phyloP scores from a whole-genome alignment of 352 stramenopile species.

The Globisporangium barbulae region DNA sequence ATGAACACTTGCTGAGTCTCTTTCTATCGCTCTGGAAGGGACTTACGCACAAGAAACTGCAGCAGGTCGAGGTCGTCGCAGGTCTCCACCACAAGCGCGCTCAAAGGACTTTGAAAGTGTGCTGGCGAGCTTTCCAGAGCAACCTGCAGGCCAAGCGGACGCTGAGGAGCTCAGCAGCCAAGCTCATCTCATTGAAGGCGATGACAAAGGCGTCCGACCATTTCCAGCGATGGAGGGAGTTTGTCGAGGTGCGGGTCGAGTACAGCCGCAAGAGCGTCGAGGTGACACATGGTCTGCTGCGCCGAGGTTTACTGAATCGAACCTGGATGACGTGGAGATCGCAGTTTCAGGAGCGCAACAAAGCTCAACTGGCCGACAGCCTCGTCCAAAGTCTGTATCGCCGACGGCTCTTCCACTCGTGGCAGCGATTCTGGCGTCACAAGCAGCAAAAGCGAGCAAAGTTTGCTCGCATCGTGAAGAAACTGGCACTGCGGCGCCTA shows the following conservation, averaged over 20 bases:
- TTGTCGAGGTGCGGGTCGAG: neutral
- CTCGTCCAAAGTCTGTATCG: neutral
- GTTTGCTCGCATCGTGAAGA: conserved; percentile 6
- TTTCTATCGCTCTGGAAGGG: neutral
- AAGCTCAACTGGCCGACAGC: neutral
- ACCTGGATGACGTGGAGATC: conserved; percentile 1
- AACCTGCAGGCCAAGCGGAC: neutral
- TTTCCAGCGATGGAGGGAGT: neutral
- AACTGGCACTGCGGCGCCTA: conserved; percentile 7
- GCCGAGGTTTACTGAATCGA: neutral
- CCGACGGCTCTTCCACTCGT: conserved; percentile 12
- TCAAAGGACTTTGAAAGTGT: neutral
- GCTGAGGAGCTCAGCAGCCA: neutral
- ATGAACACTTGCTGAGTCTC: neutral
- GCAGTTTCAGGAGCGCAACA: neutral
- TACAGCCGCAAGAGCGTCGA: neutral
- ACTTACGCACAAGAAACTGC: conserved; percentile 1
- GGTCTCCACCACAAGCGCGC: neutral
- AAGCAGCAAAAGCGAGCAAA: conserved; percentile 9
- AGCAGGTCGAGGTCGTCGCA: neutral
- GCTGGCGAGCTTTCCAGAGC: conserved; percentile 5
- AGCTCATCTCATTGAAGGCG: neutral
- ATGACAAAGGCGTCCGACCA: too few species aligned
- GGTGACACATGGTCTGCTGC: neutral
- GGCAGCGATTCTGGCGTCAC: conserved; percentile 16